A percentile compares a stretch with the other conserved stretches of the same genome.
Conservation (phyloP, 2,329 filamentous ascomycete species). For the Fusarium sulawesiense region DNA sequence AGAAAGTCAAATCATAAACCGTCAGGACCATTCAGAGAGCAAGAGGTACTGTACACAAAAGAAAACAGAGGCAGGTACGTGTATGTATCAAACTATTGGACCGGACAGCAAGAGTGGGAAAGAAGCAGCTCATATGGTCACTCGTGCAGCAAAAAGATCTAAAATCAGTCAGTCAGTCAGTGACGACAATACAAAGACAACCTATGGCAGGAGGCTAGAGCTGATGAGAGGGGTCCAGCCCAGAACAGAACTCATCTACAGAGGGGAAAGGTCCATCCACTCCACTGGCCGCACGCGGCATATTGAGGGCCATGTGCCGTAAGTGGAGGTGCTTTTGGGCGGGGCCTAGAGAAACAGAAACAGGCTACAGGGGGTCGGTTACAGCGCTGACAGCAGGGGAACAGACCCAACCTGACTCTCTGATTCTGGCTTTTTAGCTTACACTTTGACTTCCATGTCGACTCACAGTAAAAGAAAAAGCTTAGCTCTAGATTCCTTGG, state of each 20-base stretch:
- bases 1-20: conserved; percentile 13
- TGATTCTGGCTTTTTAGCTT: not conserved
- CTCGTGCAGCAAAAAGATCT: not conserved
- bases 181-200: conserved; percentile 31
- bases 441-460: conserved; percentile 1
- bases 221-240: conserved; percentile 29
- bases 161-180: not conserved
- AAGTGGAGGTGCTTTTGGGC: conserved; percentile 22
- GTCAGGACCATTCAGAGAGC: not conserved
- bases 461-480: not conserved
- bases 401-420: not conserved
- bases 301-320: conserved; percentile 20
- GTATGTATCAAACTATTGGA: not conserved
- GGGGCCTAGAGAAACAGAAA: conserved; percentile 16
- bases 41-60: conserved; percentile 3
- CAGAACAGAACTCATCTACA: not conserved
- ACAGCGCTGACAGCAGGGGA: not conserved
- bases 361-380: not conserved
- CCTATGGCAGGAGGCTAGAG: conserved; percentile 12
- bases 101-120: conserved; percentile 11
- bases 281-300: conserved; percentile 31
- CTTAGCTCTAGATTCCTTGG: conserved; percentile 4
- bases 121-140: conserved; percentile 33
- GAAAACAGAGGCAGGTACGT: not conserved
- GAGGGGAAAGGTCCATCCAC: conserved; percentile 9